Evolutionary conservation across 192 early-diverging fungal species (phyloP).

Genomic region (Globomyces pollinis-pini): DNA sequence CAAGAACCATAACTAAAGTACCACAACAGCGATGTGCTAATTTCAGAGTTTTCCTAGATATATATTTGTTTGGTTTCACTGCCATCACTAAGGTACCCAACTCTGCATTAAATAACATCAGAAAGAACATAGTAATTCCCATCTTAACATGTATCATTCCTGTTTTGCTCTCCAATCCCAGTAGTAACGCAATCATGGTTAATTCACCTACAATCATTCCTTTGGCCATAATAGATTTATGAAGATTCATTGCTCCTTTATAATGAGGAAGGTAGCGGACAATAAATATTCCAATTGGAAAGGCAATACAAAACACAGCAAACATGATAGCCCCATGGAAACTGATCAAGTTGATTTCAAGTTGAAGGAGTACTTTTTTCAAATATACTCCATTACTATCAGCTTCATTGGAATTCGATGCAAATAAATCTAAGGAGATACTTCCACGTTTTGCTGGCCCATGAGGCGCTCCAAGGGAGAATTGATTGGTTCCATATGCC

Average conservation of each 20-base stretch:
- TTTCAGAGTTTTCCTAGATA: neutral
- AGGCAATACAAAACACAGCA: neutral
- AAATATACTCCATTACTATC: neutral
- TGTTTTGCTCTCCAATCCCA: neutral
- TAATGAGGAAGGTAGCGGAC: neutral
- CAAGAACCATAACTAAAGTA: neutral
- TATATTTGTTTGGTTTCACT: neutral
- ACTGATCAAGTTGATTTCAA: neutral
- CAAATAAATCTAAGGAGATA: neutral
- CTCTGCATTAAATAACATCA: neutral
- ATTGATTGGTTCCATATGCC: neutral
- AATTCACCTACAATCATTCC: neutral
- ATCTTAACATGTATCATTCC: neutral
- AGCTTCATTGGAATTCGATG: neutral
- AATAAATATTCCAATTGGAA: conserved; percentile 1
- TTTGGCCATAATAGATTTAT: neutral
- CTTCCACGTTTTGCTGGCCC: neutral
- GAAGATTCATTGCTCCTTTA: neutral
- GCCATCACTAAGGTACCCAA: neutral
- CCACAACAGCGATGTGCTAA: neutral
- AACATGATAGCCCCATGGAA: neutral
- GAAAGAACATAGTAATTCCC: neutral
- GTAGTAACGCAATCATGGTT: neutral
- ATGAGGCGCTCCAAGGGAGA: neutral
- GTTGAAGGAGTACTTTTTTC: neutral